Evolutionary conservation across 768 basidiomycete genomes (phyloP), one percentile per base, ranked within the genome.

Genomic region (Amanita rubescens): DNA sequence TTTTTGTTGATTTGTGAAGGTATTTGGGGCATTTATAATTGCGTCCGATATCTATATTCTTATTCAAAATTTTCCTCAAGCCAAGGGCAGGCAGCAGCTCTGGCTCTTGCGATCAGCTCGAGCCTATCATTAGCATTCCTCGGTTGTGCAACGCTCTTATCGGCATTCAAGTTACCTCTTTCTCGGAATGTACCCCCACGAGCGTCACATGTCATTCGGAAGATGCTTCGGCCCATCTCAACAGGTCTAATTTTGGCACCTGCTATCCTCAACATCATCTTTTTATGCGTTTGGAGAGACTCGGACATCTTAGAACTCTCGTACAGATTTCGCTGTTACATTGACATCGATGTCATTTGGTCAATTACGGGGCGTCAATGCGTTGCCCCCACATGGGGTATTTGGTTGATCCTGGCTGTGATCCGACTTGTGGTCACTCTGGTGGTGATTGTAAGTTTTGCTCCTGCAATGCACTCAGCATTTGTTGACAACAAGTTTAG

Each of bases 281-380:
- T 88, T 19, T 69, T 82, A 37, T 71, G 75, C 38, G 48, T 75
- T 8, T 85, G 84, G 84, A 74, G 71, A 58, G 64, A 70, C 19
- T 62, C 71, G 9, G 47, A 70, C 1, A 64, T 71, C 50, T 34
- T 63, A 25, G 71, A 71, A 50, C 56, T 78, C 41, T 67, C 69
- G 51, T 59, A 70, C 34, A 63, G 61, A 20, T 64, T 65, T 41
- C 75, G 80, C n/a, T 89, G 87, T 55, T 65, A 68, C 42, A 72
- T 85, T 68, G 82, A 86, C 57, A 69, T 87, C 39, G 87, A 89
- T 61, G 71, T 82, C 39, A 67, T 82, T 9, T 90, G 87, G 87
- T 75, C 79, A 4, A 69, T 72, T 11, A 63, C 67, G 10, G 58
- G 55, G 44, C 60, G 54, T 49, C 53, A n/a, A 4, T 65, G 46